Evolutionary conservation across 2,329 filamentous ascomycete genomes (phyloP).

Genomic region (Alternaria ethzedia): DNA sequence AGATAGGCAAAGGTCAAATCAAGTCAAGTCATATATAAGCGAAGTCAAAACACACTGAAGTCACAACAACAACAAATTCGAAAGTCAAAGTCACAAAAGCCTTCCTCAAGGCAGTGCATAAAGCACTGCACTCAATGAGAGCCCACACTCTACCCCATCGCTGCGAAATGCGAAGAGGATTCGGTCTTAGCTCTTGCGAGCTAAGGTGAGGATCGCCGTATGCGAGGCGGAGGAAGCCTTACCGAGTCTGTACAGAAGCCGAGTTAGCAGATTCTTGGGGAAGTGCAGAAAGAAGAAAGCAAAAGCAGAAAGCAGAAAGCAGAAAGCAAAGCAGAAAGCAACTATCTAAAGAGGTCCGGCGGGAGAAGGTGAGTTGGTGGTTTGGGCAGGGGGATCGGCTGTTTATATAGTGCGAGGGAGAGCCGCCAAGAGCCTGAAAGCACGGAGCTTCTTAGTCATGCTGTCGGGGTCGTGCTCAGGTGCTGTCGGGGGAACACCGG

Average conservation of each 20-base stretch:
- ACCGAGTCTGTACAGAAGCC: not conserved
- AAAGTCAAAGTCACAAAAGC: not conserved
- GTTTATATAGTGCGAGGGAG: not conserved
- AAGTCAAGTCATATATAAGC: not conserved
- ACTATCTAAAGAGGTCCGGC: not conserved
- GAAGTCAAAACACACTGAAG: not conserved
- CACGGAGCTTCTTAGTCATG: not conserved
- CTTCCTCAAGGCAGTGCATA: not conserved
- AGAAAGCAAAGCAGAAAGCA: not conserved
- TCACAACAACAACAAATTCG: not conserved
- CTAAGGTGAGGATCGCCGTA: not conserved
- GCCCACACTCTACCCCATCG: not conserved
- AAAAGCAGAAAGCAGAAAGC: not conserved
- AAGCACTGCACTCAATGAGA: not conserved
- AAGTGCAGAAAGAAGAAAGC: not conserved
- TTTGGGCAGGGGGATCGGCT: not conserved
- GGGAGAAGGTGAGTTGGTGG: not conserved
- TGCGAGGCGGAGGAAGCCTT: not conserved
- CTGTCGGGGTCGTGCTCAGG: not conserved
- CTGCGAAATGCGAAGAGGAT: not conserved
- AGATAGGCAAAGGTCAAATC: not conserved
- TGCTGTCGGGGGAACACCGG: not conserved
- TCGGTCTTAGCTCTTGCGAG: not conserved
- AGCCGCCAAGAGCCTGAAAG: not conserved
- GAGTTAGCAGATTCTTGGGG: not conserved